Conservation (phyloP, 179 eudicot species). For the Monotropa hypopitys region DNA sequence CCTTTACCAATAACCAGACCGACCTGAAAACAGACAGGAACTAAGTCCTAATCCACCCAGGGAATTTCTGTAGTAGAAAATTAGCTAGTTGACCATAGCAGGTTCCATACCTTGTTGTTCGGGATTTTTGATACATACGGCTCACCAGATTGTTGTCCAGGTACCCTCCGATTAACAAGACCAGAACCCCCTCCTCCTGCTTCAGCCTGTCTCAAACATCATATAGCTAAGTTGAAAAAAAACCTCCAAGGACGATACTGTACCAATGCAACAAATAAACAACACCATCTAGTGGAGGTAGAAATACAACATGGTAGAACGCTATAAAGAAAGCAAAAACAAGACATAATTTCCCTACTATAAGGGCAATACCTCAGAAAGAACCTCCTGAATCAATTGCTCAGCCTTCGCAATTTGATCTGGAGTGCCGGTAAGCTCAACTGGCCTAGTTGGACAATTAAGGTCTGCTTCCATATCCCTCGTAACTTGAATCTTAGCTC, state of each 20-base stretch:
- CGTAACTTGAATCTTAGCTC: conserved; percentile 92
- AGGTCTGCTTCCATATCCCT: conserved; percentile 86
- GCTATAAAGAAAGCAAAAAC: neutral
- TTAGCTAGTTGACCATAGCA: neutral
- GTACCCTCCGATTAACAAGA: conserved; percentile 41
- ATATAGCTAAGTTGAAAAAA: neutral
- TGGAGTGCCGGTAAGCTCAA: conserved; percentile 69
- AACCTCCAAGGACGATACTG: neutral
- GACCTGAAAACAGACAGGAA: conserved; percentile 38
- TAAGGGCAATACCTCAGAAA: conserved; percentile 51
- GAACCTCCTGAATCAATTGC: conserved; percentile 68
- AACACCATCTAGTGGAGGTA: neutral
- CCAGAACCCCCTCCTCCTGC: conserved; percentile 88
- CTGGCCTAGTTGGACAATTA: conserved; percentile 41
- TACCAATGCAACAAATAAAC: neutral
- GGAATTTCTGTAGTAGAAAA: neutral
- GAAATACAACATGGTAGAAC: neutral
- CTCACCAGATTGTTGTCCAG: conserved; percentile 46
- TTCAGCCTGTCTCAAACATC: conserved; percentile 48
- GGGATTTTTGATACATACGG: conserved; percentile 58
- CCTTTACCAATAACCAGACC: conserved; percentile 94
- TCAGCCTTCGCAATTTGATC: conserved; percentile 86
- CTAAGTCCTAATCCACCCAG: neutral
- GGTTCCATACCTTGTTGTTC: conserved; percentile 58
- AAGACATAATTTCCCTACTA: neutral